A percentile compares a stretch with the other conserved stretches of the same genome.
Evolutionary conservation across 1,284 basidiomycete species (phyloP).

Genomic region (Melampsora americana): DNA sequence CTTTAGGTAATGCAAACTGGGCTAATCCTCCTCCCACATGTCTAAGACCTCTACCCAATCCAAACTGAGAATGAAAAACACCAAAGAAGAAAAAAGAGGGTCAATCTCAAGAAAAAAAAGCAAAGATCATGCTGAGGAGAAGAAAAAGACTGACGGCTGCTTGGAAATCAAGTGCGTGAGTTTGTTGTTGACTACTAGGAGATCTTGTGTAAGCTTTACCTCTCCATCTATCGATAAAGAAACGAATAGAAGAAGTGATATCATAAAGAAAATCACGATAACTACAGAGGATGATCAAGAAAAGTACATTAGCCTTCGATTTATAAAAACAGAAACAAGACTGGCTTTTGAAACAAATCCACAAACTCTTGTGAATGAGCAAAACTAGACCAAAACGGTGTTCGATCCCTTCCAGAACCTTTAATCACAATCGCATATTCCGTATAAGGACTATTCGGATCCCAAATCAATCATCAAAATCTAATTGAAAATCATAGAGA

Average conservation of each 20-base stretch:
- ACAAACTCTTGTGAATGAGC: constrained; percentile 36
- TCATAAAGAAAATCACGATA: constrained; percentile 35
- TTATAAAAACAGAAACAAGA: too few species aligned
- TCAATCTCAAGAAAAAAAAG: too few species aligned
- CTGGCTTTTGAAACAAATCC: background rate
- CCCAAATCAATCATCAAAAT: too few species aligned
- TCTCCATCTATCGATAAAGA: constrained; percentile 11
- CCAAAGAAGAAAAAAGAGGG: too few species aligned
- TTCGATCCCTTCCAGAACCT: constrained; percentile 30
- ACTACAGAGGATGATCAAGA: background rate
- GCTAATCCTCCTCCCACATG: too few species aligned
- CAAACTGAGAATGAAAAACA: too few species aligned
- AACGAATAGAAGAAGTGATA: constrained; percentile 8
- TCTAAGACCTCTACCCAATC: too few species aligned
- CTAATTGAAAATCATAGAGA: background rate
- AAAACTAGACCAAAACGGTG: constrained; percentile 26
- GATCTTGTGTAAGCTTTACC: constrained; percentile 14
- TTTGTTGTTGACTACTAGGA: background rate
- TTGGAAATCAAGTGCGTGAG: constrained; percentile 28
- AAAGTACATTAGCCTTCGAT: background rate
- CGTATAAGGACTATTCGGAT: constrained; percentile 14
- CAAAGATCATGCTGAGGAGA: too few species aligned
- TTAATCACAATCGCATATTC: constrained; percentile 38
- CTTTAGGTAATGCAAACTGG: too few species aligned
- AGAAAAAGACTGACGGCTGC: constrained; percentile 24